Evolutionary conservation across 495 filamentous ascomycete genomes (phyloP), one percentile per base, ranked within the genome.

Genomic region (Xylona heveae): DNA sequence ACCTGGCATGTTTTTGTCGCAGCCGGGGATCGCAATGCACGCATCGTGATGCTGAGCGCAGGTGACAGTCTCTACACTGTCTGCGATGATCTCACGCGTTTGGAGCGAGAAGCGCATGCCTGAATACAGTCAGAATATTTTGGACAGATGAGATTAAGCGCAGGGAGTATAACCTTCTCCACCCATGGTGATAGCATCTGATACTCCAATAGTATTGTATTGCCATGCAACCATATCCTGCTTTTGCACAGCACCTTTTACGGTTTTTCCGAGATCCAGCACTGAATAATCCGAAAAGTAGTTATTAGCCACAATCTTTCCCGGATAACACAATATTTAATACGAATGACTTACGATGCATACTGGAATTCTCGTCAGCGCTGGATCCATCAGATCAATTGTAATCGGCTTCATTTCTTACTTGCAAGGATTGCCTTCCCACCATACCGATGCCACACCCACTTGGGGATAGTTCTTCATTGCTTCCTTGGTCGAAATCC

Each of bases 1-100:
- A 37, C 88, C 88, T 1, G 88, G 88, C 88, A 97, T 97, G 43
- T 97, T 97, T 61, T 97, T 97, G 52, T 97, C 88, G 46, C 88
- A 97, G 6, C 88, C 88, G 1, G 88, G 83, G 39, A 97, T 85
- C 16, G 79, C 69, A 43, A 97, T 84, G 47, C 83, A 90, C 34
- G 88, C 88, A 42, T 97, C 88, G 49, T 97, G 82, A 30, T 58
- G 52, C 39, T 62, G 60, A 22, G 59, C 59, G 40, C 78, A 88
- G 1, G 83, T 91, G 3, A 90, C 78, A 1, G 79, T 83, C 51
- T 97, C 85, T 38, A 97, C 78, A 43, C 71, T 80, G 49, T 97
- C 88, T 35, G 88, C 88, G 42, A 97, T 97, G 33, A 94, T 71
- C 37, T 97, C 88, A 26, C 88, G 64, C 10, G 78, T 79, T 52